These are phyloP conservation scores for Paramecium primaurelia DNA, from an alignment of 73 alveolate genomes.

Conservation along the genomic window DNA sequence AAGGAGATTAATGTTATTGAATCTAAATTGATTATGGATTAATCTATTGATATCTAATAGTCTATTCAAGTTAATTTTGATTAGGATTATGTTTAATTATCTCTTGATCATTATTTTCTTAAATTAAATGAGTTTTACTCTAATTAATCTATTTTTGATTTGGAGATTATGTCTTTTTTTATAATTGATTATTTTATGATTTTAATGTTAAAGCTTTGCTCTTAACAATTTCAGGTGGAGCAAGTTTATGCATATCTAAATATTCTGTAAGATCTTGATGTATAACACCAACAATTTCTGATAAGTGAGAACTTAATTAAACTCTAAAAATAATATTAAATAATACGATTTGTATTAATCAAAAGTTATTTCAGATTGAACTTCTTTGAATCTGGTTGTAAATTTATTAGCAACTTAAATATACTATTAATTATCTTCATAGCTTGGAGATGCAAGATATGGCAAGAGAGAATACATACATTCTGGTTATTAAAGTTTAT, in stretches of 20 bases:
- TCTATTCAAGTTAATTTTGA: background rate
- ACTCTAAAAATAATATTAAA: background rate
- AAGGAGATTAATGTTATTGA: background rate
- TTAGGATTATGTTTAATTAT: background rate
- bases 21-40: background rate
- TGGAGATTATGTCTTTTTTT: background rate
- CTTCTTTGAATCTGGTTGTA: background rate
- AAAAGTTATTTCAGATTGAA: background rate
- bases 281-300: background rate
- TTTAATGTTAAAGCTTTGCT: background rate
- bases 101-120: background rate
- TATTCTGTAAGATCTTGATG: background rate
- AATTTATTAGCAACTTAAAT: background rate
- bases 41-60: background rate
- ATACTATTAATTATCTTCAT: constrained; percentile 11
- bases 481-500: background rate
- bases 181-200: background rate
- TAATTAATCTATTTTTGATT: background rate
- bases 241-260: background rate
- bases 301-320: background rate
- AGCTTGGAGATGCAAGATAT: background rate
- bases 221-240: background rate
- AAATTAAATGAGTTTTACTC: background rate
- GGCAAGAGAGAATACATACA: constrained; percentile 24
- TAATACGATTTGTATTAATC: background rate